Percentiles rank a stretch among this genome's conserved stretches.
Evolutionary conservation across 192 early-diverging fungal genomes (phyloP).

Genomic region (Thamnidium elegans): DNA sequence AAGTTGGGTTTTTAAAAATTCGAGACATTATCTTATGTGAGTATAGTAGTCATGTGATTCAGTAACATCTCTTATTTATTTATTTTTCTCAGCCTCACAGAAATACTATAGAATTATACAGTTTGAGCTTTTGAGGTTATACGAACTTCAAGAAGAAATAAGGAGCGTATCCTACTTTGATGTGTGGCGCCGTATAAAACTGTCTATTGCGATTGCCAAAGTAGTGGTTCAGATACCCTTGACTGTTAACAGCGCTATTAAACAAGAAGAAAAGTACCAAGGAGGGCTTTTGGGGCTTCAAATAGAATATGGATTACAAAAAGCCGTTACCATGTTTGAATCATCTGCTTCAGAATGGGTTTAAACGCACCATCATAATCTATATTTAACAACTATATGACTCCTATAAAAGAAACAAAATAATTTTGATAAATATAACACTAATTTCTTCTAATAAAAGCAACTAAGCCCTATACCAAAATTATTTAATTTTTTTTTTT

Average conservation of each 20-base stretch:
- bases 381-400: not conserved
- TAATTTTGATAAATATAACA: too few relatives aligned
- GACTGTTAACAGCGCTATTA: slow-evolving; percentile 35
- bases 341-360: not conserved
- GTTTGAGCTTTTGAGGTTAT: slow-evolving; percentile 46
- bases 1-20: too few relatives aligned
- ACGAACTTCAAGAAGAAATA: slow-evolving; percentile 46
- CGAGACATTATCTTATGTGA: too few relatives aligned
- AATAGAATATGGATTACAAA: not conserved
- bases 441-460: too few relatives aligned
- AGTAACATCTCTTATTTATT: too few relatives aligned
- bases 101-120: slow-evolving; percentile 42
- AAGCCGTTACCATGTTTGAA: not conserved
- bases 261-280: not conserved
- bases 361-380: not conserved
- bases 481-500: too few relatives aligned
- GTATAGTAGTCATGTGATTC: too few relatives aligned
- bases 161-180: slow-evolving; percentile 46
- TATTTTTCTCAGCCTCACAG: too few relatives aligned
- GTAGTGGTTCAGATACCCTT: slow-evolving; percentile 43
- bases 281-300: not conserved
- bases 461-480: too few relatives aligned
- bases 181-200: slow-evolving; percentile 40
- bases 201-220: slow-evolving; percentile 41
- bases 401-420: too few relatives aligned